Conservation (phyloP, 2,329 filamentous ascomycete species). For the Calonectria pseudoreteaudii region DNA sequence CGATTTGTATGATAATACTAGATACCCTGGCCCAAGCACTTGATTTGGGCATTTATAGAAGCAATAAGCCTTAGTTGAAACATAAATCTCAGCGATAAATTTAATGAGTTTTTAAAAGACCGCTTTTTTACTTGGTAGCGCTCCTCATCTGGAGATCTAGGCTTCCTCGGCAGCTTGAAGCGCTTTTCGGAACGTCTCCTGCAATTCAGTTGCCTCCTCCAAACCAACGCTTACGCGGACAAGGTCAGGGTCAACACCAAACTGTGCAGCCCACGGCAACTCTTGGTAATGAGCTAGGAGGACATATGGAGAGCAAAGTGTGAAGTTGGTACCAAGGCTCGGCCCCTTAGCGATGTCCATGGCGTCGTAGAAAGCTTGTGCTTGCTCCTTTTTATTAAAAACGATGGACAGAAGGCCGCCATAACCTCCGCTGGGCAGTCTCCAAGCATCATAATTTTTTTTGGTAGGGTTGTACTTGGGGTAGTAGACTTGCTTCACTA, state of each 20-base stretch:
- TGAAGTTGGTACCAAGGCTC: slow-evolving; percentile 97
- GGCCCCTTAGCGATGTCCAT: slow-evolving; percentile 93
- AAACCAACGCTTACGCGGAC: slow-evolving; percentile 91
- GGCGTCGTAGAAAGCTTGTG: slow-evolving; percentile 85
- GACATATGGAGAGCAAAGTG: slow-evolving; percentile 90
- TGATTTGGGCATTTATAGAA: not conserved
- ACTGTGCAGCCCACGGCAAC: slow-evolving; percentile 87
- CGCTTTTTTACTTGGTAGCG: not conserved
- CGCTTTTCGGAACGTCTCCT: slow-evolving; percentile 74
- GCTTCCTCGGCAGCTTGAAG: slow-evolving; percentile 67
- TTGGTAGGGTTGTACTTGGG: slow-evolving; percentile 81
- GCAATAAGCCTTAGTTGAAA: not conserved
- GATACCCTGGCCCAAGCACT: not conserved
- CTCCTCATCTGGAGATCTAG: slow-evolving; percentile 1
- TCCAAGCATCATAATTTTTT: slow-evolving; percentile 82
- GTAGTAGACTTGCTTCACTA: slow-evolving; percentile 86
- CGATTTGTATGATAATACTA: not conserved
- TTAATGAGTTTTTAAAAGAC: not conserved
- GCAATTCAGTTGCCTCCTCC: slow-evolving; percentile 79
- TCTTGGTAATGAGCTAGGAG: slow-evolving; percentile 92
- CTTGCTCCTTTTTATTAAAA: slow-evolving; percentile 77
- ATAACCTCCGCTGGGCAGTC: slow-evolving; percentile 82
- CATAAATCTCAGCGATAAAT: not conserved
- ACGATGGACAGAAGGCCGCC: slow-evolving; percentile 89
- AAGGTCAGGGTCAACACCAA: slow-evolving; percentile 83